A percentile compares a stretch with the other conserved stretches of the same genome.
Evolutionary conservation across 768 basidiomycete species (phyloP).

Genomic region (Stropharia rugosoannulata): DNA sequence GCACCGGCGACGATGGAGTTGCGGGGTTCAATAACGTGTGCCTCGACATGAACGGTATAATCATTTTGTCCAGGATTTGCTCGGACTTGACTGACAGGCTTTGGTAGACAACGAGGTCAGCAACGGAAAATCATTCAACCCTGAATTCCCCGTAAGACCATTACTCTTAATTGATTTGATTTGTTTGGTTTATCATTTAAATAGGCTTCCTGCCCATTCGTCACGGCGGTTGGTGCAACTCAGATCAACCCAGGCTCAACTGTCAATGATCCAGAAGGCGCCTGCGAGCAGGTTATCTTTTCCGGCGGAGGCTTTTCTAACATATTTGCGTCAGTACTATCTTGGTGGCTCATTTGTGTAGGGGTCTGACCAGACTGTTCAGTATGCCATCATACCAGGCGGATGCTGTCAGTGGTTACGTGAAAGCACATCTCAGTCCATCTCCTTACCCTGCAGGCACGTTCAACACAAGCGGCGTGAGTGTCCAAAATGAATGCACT

Average conservation of each 20-base stretch:
- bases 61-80: neutral
- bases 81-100: neutral
- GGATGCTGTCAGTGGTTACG: slow-evolving; percentile 35
- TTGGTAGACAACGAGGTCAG: slow-evolving; percentile 20
- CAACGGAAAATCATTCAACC: slow-evolving; percentile 22
- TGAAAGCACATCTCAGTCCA: slow-evolving; percentile 30
- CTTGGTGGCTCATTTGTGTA: neutral
- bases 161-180: neutral
- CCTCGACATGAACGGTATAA: slow-evolving; percentile 42
- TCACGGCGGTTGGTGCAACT: slow-evolving; percentile 53
- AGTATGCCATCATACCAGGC: slow-evolving; percentile 47
- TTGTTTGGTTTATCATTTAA: neutral
- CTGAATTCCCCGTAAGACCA: slow-evolving; percentile 21
- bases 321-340: slow-evolving; percentile 31
- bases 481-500: neutral
- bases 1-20: slow-evolving; percentile 35
- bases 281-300: slow-evolving; percentile 45
- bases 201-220: slow-evolving; percentile 44
- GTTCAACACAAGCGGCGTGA: slow-evolving; percentile 46
- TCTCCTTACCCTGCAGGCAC: slow-evolving; percentile 36
- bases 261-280: slow-evolving; percentile 42
- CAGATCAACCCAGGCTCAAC: slow-evolving; percentile 44
- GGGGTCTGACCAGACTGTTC: slow-evolving; percentile 5
- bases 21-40: slow-evolving; percentile 34
- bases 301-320: slow-evolving; percentile 55